Evolutionary conservation across 768 basidiomycete genomes (phyloP).

Genomic region (Asterophora parasitica): DNA sequence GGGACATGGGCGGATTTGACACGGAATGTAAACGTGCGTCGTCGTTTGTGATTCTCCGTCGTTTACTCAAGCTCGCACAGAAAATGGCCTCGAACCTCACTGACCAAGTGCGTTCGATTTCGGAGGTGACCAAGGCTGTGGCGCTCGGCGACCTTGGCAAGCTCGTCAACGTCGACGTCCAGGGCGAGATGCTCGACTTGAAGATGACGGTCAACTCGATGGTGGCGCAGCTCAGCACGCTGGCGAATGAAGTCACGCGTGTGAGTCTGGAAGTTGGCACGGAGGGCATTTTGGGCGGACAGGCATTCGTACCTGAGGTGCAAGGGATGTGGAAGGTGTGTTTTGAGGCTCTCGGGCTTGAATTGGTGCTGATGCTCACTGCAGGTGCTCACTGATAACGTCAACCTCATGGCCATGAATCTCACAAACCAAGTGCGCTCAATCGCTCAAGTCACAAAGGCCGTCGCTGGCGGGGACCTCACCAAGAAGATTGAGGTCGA

Average conservation of each 20-base stretch:
- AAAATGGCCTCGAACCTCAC: constrained; percentile 87
- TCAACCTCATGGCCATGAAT: constrained; percentile 88
- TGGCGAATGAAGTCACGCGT: constrained; percentile 82
- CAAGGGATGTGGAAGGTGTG: constrained; percentile 88
- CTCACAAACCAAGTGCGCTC: constrained; percentile 85
- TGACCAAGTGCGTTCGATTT: constrained; percentile 87
- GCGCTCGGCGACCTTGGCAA: constrained; percentile 81
- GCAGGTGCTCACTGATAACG: constrained; percentile 67
- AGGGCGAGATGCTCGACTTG: constrained; percentile 90
- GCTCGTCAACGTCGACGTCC: constrained; percentile 86
- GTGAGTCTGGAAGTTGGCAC: constrained; percentile 92
- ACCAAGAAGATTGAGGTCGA: constrained; percentile 92
- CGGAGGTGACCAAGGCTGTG: constrained; percentile 85
- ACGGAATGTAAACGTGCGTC: constrained; percentile 78
- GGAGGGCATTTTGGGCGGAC: constrained; percentile 90
- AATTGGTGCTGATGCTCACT: not conserved
- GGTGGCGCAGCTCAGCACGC: constrained; percentile 75
- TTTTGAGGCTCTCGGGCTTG: not conserved
- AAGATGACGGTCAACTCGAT: constrained; percentile 84
- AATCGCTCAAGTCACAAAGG: constrained; percentile 89
- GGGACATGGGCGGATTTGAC: constrained; percentile 93
- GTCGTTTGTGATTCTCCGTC: not conserved
- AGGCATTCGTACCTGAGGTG: constrained; percentile 87
- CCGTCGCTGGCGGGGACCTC: constrained; percentile 89
- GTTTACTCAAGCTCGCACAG: constrained; percentile 28